These are phyloP conservation scores for Thalassiosira hispida DNA, from an alignment of 352 stramenopile genomes.

Conservation along the genomic window DNA sequence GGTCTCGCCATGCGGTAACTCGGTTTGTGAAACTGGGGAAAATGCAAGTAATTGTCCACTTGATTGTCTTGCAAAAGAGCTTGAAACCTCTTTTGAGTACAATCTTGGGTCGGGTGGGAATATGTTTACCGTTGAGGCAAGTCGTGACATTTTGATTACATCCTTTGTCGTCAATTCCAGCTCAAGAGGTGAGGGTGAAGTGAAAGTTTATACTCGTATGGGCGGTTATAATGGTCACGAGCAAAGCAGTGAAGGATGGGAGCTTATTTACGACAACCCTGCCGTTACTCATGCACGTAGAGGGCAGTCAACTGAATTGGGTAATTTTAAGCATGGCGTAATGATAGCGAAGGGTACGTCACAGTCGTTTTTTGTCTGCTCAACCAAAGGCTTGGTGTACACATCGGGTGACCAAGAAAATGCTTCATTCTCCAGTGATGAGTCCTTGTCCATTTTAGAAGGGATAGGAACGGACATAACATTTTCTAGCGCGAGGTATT, in stretches of 20 bases:
- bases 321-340: conserved; percentile 28
- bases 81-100: conserved; percentile 41
- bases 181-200: conserved; percentile 19
- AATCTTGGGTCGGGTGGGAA: conserved; percentile 33
- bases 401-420: conserved; percentile 15
- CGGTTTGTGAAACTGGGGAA: conserved; percentile 21
- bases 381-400: conserved; percentile 37
- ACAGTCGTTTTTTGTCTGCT: conserved; percentile 46
- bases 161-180: conserved; percentile 42
- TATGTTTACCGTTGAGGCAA: conserved; percentile 44
- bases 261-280: conserved; percentile 26
- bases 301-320: conserved; percentile 31
- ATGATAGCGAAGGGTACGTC: conserved; percentile 8
- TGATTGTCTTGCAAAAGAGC: conserved; percentile 33
- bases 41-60: conserved; percentile 15
- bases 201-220: conserved; percentile 35
- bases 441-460: conserved; percentile 36
- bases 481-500: conserved; percentile 11
- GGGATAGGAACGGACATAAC: conserved; percentile 16
- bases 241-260: conserved; percentile 15
- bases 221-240: conserved; percentile 22
- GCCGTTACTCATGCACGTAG: conserved; percentile 26
- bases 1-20: conserved; percentile 21
- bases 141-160: conserved; percentile 27
- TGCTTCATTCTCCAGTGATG: conserved; percentile 13